Conservation (phyloP, 257 asterid species). For the Solanum chiquidenum region DNA sequence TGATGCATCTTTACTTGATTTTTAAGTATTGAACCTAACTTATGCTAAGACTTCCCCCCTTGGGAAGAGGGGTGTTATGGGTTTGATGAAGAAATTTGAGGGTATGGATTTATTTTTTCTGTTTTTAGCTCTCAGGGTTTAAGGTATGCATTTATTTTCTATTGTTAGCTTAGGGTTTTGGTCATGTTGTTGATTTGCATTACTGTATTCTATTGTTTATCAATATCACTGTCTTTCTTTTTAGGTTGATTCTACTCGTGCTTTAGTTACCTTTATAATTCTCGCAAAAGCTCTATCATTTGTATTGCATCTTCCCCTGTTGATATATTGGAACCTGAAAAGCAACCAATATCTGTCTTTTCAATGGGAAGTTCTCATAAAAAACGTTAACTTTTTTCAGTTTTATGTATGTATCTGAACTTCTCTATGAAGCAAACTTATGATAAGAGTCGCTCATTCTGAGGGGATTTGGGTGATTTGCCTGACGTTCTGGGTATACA, state of each 20-base stretch:
- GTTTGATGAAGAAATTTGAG: neutral
- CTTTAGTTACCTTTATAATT: neutral
- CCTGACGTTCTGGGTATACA: neutral
- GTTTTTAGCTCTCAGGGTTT: neutral
- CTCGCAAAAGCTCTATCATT: neutral
- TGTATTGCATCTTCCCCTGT: neutral
- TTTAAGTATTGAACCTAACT: neutral
- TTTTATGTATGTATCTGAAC: neutral
- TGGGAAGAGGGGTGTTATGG: neutral
- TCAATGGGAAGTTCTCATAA: neutral
- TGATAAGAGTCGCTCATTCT: neutral
- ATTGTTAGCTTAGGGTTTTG: neutral
- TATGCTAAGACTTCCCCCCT: neutral
- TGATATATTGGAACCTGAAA: neutral
- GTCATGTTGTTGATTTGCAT: neutral
- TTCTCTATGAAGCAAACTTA: neutral
- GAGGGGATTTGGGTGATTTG: neutral
- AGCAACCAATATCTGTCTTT: neutral
- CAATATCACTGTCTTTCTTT: neutral
- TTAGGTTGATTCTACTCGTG: neutral
- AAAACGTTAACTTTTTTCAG: neutral
- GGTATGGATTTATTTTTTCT: neutral
- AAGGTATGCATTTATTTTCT: neutral
- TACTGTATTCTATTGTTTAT: neutral
- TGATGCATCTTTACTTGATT: neutral